A percentile compares a stretch with the other conserved stretches of the same genome.
Conservation (phyloP, 2,329 filamentous ascomycete genomes). For the Fusarium torreyae region DNA sequence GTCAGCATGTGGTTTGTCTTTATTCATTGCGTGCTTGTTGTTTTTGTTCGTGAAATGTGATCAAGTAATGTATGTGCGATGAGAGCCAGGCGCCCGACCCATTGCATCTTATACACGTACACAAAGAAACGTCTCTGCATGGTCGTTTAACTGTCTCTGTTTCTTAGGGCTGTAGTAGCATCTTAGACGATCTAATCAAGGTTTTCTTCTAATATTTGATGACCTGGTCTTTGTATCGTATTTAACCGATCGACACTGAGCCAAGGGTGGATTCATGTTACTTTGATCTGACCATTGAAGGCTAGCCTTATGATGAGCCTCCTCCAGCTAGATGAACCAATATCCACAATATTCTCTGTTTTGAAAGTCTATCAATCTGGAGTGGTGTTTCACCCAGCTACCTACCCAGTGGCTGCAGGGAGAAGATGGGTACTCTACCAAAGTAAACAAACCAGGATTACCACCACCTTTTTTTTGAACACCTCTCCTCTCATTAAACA, state of each 20-base stretch:
- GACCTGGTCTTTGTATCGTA: neutral
- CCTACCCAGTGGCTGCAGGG: conserved; percentile 7
- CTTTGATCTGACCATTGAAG: conserved; percentile 9
- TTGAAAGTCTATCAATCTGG: conserved; percentile 22
- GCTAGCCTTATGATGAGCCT: conserved; percentile 22
- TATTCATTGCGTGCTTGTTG: neutral
- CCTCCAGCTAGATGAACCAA: neutral
- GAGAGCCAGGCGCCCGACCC: neutral
- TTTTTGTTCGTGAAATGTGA: neutral
- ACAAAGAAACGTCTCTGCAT: neutral
- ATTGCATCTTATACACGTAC: neutral
- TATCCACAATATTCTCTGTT: conserved; percentile 27
- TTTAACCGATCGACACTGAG: neutral
- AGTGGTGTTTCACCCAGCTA: conserved; percentile 19
- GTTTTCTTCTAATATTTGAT: too few relatives aligned
- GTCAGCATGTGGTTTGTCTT: conserved; percentile 14
- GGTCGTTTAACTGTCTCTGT: neutral
- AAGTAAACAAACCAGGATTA: conserved; percentile 14
- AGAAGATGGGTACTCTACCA: neutral
- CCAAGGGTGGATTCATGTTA: conserved; percentile 22
- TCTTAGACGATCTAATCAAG: too few relatives aligned
- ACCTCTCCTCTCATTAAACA: neutral
- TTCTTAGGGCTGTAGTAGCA: too few relatives aligned
- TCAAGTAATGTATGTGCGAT: too few relatives aligned
- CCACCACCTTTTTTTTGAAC: neutral